Base-by-base conservation (phyloP, 768 basidiomycete species). In the Russula griseocarnosa region DNA sequence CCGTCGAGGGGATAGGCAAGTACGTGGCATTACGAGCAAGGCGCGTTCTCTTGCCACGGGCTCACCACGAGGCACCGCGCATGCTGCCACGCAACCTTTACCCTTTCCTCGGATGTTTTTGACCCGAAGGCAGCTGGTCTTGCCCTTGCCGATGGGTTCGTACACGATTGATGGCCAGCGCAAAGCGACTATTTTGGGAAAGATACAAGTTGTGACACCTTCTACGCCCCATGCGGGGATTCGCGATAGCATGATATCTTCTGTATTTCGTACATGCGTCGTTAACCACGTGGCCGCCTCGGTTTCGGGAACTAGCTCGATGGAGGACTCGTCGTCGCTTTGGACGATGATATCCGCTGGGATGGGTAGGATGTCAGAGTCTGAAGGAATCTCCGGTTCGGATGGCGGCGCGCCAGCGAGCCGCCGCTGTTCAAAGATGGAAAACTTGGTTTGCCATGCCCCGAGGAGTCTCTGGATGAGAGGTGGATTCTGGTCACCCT, bases 11-110 rank as follows among this genome's bases (percentile, higher is more conserved):
- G 14, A 9, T 11, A 26, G 2, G 10, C 42, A 61, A 49, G 62
- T 58, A 4, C 18, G 52, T 47, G 52, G 55, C 61, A 60, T 42
- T 7, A 79, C 61, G 36, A 78, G 65, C 36, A 79, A 68, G 0
- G 77, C 76, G 3, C 77, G 74, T 55, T 80, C 78, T n/a, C 63
- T 66, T 5, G 76, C 65, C 54, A 79, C 73, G 20, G 74, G 62
- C 13, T 78, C 75, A 54, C 74, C 75, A 5, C 58, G 42, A 13
- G 69, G 63, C 55, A 78, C 68, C 11, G 70, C 59, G 24, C 65
- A 65, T 2, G 69, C 72, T 13, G 75, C 74, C 65, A 76, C 73
- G 28, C 76, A 67, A 7, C 76, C 77, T 13, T 63, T 36, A 0
- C 77, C 78, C 44, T 69, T 69, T 36, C 49, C 51, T 13, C 55